phyloP scores from a whole-genome alignment of 148 eudicot genomes.

The Nepenthes mirabilis region DNA sequence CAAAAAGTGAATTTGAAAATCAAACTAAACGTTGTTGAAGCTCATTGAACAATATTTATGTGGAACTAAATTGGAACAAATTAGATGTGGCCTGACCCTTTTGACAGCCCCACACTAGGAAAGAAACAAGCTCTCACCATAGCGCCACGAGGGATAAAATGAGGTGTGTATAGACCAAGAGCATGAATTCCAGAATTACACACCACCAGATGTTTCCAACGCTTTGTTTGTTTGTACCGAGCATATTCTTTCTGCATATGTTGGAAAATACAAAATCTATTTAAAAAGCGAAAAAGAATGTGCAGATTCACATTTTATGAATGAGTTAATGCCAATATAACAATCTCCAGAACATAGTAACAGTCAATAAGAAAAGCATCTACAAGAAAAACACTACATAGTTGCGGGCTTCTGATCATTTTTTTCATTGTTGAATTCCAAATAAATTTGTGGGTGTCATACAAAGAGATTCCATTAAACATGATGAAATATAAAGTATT shows the following conservation, averaged over 20 bases:
- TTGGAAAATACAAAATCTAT: slow-evolving; percentile 4
- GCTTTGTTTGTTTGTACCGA: slow-evolving; percentile 49
- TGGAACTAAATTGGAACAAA: too few relatives aligned
- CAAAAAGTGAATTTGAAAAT: too few relatives aligned
- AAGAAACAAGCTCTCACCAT: slow-evolving; percentile 31
- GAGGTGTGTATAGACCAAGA: slow-evolving; percentile 74
- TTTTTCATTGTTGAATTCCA: too few relatives aligned
- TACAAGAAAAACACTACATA: too few relatives aligned
- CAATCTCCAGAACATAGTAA: too few relatives aligned
- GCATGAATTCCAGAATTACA: slow-evolving; percentile 81
- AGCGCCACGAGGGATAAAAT: slow-evolving; percentile 52
- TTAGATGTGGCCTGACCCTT: neutral
- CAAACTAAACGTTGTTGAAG: too few relatives aligned
- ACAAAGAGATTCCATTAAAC: too few relatives aligned
- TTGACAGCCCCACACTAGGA: neutral
- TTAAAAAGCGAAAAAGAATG: neutral
- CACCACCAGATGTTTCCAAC: slow-evolving; percentile 66
- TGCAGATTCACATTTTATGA: neutral
- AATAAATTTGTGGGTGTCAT: too few relatives aligned
- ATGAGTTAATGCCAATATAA: neutral
- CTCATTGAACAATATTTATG: too few relatives aligned
- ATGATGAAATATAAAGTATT: too few relatives aligned
- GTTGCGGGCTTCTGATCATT: too few relatives aligned
- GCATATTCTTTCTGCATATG: slow-evolving; percentile 58
- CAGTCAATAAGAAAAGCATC: too few relatives aligned